These are phyloP conservation scores for Arbutus unedo DNA, from an alignment of 148 eudicot species.

Conservation along the genomic window DNA sequence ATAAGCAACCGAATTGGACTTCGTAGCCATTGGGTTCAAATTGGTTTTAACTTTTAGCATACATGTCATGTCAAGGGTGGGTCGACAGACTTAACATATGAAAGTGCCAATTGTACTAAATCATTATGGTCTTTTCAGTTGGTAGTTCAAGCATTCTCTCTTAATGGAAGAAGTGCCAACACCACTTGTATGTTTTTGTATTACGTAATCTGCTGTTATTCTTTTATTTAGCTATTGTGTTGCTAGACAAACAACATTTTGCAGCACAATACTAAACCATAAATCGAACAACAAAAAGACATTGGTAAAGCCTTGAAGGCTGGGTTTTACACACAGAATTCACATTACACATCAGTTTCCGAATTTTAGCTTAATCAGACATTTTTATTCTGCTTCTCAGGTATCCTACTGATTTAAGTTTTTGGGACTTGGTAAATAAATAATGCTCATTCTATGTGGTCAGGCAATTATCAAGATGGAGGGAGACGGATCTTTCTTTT, in stretches of 20 bases:
- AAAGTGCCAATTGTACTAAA: no score
- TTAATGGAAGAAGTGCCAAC: not conserved
- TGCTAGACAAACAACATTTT: not conserved
- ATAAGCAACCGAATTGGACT: not conserved
- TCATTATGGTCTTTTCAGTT: not conserved
- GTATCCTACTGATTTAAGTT: constrained; percentile 14
- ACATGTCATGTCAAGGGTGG: not conserved
- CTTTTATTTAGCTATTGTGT: not conserved
- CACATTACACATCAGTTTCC: not conserved
- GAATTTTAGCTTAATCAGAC: not conserved
- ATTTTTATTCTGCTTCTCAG: not conserved
- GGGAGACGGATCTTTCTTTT: constrained; percentile 60
- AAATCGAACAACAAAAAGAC: not conserved
- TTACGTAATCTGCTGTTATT: not conserved
- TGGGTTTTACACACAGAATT: no score
- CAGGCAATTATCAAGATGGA: constrained; percentile 86
- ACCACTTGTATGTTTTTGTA: not conserved
- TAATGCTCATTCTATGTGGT: constrained; percentile 13
- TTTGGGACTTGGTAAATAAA: not conserved
- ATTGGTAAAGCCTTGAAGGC: no score
- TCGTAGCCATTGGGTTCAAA: not conserved
- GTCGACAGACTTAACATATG: not conserved
- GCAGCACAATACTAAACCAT: not conserved
- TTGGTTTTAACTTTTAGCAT: not conserved
- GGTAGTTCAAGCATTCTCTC: not conserved